Base-by-base conservation (phyloP, 1,284 basidiomycete genomes). In the Pseudozyma sp. region DNA sequence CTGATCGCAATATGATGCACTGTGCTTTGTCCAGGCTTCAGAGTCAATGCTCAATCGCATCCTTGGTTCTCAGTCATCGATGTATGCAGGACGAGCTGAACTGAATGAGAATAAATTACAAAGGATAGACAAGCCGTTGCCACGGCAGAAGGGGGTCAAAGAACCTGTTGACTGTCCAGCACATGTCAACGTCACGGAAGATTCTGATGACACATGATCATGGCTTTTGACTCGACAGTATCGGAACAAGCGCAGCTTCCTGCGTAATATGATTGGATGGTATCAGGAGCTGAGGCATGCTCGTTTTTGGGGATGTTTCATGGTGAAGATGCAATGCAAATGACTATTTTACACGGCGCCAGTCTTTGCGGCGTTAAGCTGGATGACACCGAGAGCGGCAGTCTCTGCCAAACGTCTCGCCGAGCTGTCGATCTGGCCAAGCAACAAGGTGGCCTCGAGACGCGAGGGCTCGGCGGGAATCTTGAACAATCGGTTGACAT, bases 381-480 rank as follows among this genome's bases (percentile, higher is more conserved):
- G 80, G 39, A 84, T 72, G 19, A 80, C 69, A 54, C 79, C 73
- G 93, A 85, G 83, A 93, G 85, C 84, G n/a, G 84, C 85, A 14
- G 84, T 85, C 73, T 86, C 85, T 38, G 77, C 73, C 19, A 86
- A 70, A 53, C 82, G 82, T 70, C 75, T 81, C 13, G 85, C 85
- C 3, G 84, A 83, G 42, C 78, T 84, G 68, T 86, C 85, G 43
- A 86, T 83, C 54, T 85, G 85, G 21, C 82, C 81, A 5, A 86
- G 78, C 44, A 86, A 77, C 50, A 85, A 86, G 89, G 96, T 89
- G 85, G 93, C 92, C 85, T 97, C 95, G 81, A 98, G 86, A 72
- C 96, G 89, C 83, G 90, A 93, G 36, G 95, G 95, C 86, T 98
- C 96, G 54, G 90, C 87, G 8, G 93, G 92, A 51, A 95, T 92